Base-by-base conservation (phyloP, 441 rosid species). In the Euphorbia schlechtendalii region DNA sequence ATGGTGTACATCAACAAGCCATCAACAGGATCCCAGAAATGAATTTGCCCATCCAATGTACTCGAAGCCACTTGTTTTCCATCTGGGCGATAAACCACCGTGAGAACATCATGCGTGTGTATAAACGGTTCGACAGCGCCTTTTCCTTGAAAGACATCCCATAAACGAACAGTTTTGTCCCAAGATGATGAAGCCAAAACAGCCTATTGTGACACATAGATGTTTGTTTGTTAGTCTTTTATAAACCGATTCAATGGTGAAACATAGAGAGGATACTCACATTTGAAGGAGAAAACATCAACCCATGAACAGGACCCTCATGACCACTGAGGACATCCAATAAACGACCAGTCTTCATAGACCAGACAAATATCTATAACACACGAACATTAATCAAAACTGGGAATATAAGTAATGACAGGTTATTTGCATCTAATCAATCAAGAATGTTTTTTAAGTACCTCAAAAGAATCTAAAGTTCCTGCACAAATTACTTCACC, bases 401-500 rank as follows among this genome's bases (percentile, higher is more conserved):
- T 3, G 49, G 61, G 43, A 76, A 71, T 36, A 54, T 51, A 56
- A 59, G 28, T 13, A 66, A 64, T 36, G 43, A 65, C 45, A 69
- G 57, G 20, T 64, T 21, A 30, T 73, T 46, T 43, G 36, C 27
- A 49, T 12, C 45, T 59, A 65, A 56, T 41, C 3, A 54, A 61
- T 28, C 20, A 69, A 22, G 53, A 28, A 46, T 22, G 52, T n/a
- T 30, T 8, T n/a, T 24, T 34, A 25, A 49, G 40, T 73, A 94
- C 99, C 98, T 94, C 97, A 69, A 94, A 94, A 43, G 96, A 89
- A 75, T 94, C 99, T 34, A 86, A 80, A 52, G 99, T 91, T 66
- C 99, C 99, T 1, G 96, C 99, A 84, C 99, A 94, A 58, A 94
- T 88, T 8, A 94, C 90, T 71, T 94, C 99, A 69, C 96, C 94